A percentile compares a stretch with the other conserved stretches of the same genome.
phyloP scores from a whole-genome alignment of 495 filamentous ascomycete species.

The Penicillium roqueforti region DNA sequence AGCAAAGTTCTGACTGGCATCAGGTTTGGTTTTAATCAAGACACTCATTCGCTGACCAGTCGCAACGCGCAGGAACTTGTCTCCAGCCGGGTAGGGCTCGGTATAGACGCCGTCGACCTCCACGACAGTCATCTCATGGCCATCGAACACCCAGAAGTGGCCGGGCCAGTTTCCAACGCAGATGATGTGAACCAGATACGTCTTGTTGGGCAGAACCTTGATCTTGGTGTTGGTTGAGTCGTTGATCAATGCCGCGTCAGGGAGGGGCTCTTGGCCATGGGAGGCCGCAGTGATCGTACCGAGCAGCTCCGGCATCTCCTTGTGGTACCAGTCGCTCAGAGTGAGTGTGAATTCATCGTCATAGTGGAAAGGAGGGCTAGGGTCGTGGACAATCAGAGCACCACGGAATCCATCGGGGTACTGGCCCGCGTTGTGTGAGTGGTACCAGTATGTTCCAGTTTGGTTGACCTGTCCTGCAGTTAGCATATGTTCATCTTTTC shows the following conservation, averaged over 20 bases:
- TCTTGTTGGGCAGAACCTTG: slow-evolving; percentile 46
- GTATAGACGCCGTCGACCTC: slow-evolving; percentile 73
- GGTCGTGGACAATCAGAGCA: slow-evolving; percentile 69
- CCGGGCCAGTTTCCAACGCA: slow-evolving; percentile 60
- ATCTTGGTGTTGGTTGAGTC: slow-evolving; percentile 48
- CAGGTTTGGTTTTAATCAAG: slow-evolving; percentile 53
- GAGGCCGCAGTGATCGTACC: no score
- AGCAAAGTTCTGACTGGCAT: slow-evolving; percentile 44
- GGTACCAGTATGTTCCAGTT: slow-evolving; percentile 84
- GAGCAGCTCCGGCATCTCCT: slow-evolving; percentile 52
- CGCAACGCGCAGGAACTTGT: slow-evolving; percentile 56
- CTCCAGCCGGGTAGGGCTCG: slow-evolving; percentile 47
- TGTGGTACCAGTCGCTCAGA: slow-evolving; percentile 64
- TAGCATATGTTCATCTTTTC: not conserved
- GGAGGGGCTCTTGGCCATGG: slow-evolving; percentile 48
- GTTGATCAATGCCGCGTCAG: slow-evolving; percentile 65
- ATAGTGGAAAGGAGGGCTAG: slow-evolving; percentile 58
- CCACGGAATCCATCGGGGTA: slow-evolving; percentile 79
- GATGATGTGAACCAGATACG: slow-evolving; percentile 65
- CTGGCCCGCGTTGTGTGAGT: slow-evolving; percentile 67
- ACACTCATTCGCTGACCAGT: slow-evolving; percentile 70
- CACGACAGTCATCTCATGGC: slow-evolving; percentile 58
- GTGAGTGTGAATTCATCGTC: slow-evolving; percentile 63
- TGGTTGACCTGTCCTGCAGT: slow-evolving; percentile 55
- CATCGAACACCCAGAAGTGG: slow-evolving; percentile 50